Base-by-base conservation (phyloP, 2,329 filamentous ascomycete species). In the Cryphonectria radicalis region DNA sequence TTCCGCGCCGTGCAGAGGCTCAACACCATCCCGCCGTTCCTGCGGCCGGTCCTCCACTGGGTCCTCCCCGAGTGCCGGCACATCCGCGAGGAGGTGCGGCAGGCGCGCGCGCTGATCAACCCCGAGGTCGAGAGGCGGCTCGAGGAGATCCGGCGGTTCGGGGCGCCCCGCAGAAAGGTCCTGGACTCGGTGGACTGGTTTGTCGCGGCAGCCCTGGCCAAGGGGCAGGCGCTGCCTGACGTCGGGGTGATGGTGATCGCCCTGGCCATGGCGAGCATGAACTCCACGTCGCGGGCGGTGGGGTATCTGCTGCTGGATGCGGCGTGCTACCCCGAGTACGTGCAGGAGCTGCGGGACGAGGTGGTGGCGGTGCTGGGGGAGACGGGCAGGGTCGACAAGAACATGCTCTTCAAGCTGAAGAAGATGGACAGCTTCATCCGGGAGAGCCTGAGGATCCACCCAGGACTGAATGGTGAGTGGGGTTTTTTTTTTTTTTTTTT, bases 361-460 rank as follows among this genome's bases (percentile, higher is more conserved):
- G 35, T 28, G 19, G 59, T 68, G 67, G 32, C 43, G 5, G 59
- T 63, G 13, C 35, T 68, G n/a, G 32, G 35, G 32, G 43, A 68
- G 43, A 68, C 67, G 13, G 59, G 59, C 1, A 63, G 22, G 59
- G 42, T 68, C n/a, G 67, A 63, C 59, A 68, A 68, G 67, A 40
- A 28, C 1, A 76, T 76, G 60, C 68, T 78, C 35, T 78, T 78
- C 43, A 69, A 72, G 70, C 79, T 80, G 78, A 79, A 77, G 73
- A 77, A 76, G 63, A 62, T 79, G n/a, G 78, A 79, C 72, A 77
- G 75, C 67, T 77, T 77, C 71, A 43, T 80, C 32, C 78, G 77
- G 67, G 79, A 80, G 72, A 78, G 77, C 28, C 68, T 77, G 73
- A 78, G 79, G 4, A 40, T 78, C 19, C 22, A 77, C 57, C 74